phyloP scores from a whole-genome alignment of 768 basidiomycete genomes.

The Mycena pura region DNA sequence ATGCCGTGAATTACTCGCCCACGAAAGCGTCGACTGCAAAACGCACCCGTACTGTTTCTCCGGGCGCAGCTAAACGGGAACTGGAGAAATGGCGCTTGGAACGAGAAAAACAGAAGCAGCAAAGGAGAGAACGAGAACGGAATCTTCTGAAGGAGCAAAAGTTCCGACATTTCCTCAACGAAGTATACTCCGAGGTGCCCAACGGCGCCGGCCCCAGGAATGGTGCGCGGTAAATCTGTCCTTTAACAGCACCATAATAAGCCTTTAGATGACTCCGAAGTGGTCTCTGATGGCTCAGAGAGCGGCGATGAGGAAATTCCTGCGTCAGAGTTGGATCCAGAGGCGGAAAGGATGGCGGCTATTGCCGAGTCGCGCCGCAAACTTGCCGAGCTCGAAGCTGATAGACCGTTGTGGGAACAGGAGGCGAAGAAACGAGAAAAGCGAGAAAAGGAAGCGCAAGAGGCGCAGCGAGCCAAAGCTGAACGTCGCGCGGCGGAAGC shows the following conservation, averaged over 20 bases:
- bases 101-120: slow-evolving; percentile 50
- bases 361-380: slow-evolving; percentile 73
- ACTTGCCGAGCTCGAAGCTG: slow-evolving; percentile 69
- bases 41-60: slow-evolving; percentile 59
- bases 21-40: slow-evolving; percentile 50
- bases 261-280: slow-evolving; percentile 2
- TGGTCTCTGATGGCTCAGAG: slow-evolving; percentile 26
- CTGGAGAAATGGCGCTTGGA: slow-evolving; percentile 44
- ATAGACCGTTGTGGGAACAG: slow-evolving; percentile 67
- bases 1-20: slow-evolving; percentile 39
- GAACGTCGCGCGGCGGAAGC: slow-evolving; percentile 39
- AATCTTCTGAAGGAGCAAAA: slow-evolving; percentile 45
- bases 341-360: slow-evolving; percentile 45
- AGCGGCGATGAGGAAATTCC: slow-evolving; percentile 15
- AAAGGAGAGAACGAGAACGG: slow-evolving; percentile 46
- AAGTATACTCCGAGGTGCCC: slow-evolving; percentile 46
- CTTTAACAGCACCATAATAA: neutral
- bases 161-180: slow-evolving; percentile 48
- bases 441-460: slow-evolving; percentile 51
- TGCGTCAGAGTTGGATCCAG: slow-evolving; percentile 39
- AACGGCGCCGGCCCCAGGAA: slow-evolving; percentile 21
- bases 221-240: slow-evolving; percentile 10
- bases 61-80: slow-evolving; percentile 45
- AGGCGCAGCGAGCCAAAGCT: slow-evolving; percentile 45
- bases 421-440: slow-evolving; percentile 52